Percentiles rank a stretch among this genome's conserved stretches.
These are phyloP conservation scores for Scleroderma bovista DNA, from an alignment of 768 basidiomycete species.

Conservation along the genomic window DNA sequence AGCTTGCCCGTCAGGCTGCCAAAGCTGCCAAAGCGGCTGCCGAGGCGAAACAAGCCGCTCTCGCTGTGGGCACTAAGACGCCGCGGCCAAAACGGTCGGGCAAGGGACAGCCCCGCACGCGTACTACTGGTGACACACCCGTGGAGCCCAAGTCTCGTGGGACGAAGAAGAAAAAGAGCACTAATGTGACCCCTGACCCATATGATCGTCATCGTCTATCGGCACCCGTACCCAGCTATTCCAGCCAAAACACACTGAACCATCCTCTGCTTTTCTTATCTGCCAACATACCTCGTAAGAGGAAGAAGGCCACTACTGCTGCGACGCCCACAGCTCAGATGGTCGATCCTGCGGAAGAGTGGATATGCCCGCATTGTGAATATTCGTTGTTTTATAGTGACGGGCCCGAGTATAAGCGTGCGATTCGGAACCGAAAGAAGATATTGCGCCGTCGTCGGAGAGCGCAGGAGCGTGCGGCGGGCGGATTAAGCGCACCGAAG, in stretches of 20 bases:
- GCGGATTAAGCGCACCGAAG: conserved; percentile 22
- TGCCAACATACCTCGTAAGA: conserved; percentile 54
- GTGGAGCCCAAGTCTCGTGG: conserved; percentile 30
- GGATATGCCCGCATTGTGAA: conserved; percentile 94
- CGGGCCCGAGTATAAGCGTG: conserved; percentile 56
- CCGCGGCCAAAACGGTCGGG: conserved; percentile 34
- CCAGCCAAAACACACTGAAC: conserved; percentile 34
- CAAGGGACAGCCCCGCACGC: conserved; percentile 35
- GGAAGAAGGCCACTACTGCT: conserved; percentile 22
- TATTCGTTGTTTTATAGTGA: conserved; percentile 90
- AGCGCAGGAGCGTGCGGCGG: conserved; percentile 63
- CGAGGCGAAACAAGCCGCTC: conserved; percentile 48
- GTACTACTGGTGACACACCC: conserved; percentile 29
- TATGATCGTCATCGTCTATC: conserved; percentile 85
- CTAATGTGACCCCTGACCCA: conserved; percentile 88
- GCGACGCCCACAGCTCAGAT: conserved; percentile 31
- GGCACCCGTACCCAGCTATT: conserved; percentile 36
- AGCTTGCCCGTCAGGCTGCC: conserved; percentile 64
- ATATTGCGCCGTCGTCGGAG: conserved; percentile 64
- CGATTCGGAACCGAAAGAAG: conserved; percentile 70
- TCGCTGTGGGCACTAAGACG: conserved; percentile 31
- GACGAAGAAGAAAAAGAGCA: conserved; percentile 83
- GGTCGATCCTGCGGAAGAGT: conserved; percentile 72
- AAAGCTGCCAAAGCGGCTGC: conserved; percentile 44
- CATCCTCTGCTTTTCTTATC: conserved; percentile 61